A percentile compares a stretch with the other conserved stretches of the same genome.
Evolutionary conservation across 768 basidiomycete species (phyloP).

Genomic region (Mycena belliarum): DNA sequence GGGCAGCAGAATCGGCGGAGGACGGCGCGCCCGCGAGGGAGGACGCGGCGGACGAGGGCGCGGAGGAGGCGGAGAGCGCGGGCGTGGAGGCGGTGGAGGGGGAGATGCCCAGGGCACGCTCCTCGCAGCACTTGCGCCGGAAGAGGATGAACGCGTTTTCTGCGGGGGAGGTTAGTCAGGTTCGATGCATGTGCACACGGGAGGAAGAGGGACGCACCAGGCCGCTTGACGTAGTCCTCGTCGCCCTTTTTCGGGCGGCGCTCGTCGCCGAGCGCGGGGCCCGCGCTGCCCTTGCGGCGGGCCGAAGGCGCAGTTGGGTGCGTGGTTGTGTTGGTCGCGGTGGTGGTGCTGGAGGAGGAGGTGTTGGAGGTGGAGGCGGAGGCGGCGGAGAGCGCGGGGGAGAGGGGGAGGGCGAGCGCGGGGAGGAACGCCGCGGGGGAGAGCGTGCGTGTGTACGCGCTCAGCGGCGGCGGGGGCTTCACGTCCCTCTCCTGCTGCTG

Average conservation of each 20-base stretch:
- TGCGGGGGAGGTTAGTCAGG: no score
- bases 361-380: no score
- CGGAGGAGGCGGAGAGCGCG: background rate
- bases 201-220: no score
- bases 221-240: slow-evolving; percentile 78
- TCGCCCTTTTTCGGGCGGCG: slow-evolving; percentile 71
- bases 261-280: slow-evolving; percentile 30
- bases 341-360: no score
- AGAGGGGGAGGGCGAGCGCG: background rate
- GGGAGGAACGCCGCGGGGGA: slow-evolving; percentile 1
- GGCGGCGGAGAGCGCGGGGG: no score
- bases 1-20: background rate
- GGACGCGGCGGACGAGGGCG: slow-evolving; percentile 9
- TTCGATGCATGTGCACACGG: no score
- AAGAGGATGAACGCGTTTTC: slow-evolving; percentile 82
- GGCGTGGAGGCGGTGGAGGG: background rate
- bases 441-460: slow-evolving; percentile 19
- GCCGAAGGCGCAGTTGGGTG: no score
- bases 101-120: slow-evolving; percentile 34
- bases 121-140: slow-evolving; percentile 76
- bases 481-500: no score
- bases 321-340: no score
- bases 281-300: slow-evolving; percentile 3
- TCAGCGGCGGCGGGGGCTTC: slow-evolving; percentile 35
- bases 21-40: background rate